phyloP scores from a whole-genome alignment of 768 basidiomycete genomes.

The Pleurotus citrinopileatus region DNA sequence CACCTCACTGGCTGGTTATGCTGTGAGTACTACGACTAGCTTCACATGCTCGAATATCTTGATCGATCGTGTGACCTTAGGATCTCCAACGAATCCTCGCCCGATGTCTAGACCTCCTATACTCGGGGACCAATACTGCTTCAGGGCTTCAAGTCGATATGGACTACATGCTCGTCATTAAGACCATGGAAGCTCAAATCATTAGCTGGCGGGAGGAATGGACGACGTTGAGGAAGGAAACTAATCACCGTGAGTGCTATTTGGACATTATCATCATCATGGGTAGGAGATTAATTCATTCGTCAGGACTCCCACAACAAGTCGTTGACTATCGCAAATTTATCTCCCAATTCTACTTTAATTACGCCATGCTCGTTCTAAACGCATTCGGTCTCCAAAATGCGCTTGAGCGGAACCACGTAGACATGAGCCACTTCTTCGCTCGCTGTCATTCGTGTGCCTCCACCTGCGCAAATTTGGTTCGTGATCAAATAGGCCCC shows the following conservation, averaged over 20 bases:
- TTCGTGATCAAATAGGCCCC: conserved; percentile 79
- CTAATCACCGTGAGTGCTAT: background rate
- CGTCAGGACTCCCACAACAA: conserved; percentile 22
- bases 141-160: conserved; percentile 83
- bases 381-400: conserved; percentile 97
- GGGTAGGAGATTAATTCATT: background rate
- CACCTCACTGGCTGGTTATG: conserved; percentile 69
- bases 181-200: conserved; percentile 81
- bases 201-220: conserved; percentile 54
- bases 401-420: conserved; percentile 74
- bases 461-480: conserved; percentile 62
- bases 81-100: conserved; percentile 89
- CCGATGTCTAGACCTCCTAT: conserved; percentile 85
- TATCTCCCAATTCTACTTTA: conserved; percentile 72
- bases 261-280: background rate
- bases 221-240: conserved; percentile 31
- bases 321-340: conserved; percentile 42
- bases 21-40: conserved; percentile 43
- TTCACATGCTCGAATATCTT: background rate
- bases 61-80: conserved; percentile 27
- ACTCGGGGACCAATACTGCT: conserved; percentile 73
- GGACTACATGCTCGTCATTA: conserved; percentile 83
- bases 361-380: conserved; percentile 84
- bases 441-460: conserved; percentile 74
- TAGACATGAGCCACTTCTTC: conserved; percentile 84